Base-by-base conservation (phyloP, 345 rosid species). In the Gynandropsis gynandra region DNA sequence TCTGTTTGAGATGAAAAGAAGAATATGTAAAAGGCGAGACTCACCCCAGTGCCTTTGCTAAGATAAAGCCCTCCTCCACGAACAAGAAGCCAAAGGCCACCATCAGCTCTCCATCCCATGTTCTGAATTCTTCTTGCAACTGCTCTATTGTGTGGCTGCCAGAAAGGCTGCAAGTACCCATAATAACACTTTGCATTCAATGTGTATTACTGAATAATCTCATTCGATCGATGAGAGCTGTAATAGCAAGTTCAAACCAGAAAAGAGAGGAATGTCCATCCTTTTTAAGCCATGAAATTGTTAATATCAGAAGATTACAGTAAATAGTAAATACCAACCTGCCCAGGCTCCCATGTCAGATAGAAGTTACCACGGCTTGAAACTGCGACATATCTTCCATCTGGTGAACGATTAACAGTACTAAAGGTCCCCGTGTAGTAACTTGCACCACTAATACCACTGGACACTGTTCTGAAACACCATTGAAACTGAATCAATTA, bases 101-200 rank as follows among this genome's bases (percentile, higher is more conserved):
- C 98, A 77, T n/a, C n/a, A 44, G 89, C 87, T 59, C 96, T 82
- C 98, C 98, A 90, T 58, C 98, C 98, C 98, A 87, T 90, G 67
- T 84, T 90, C 64, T 84, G 96, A 51, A 87, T 90, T 75, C 98
- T 84, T 74, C 98, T 68, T 7, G 92, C 96, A 48, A 90, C 80
- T 52, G 96, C 82, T 67, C 98, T 83, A n/a, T 90, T 90, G 76
- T 90, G 98, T 16, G 98, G 98, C 62, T 90, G 98, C 96, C 98
- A 90, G 72, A 61, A 90, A 56, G 96, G 75, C 98, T 87, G 76
- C 53, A 72, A 17, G 29, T 50, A 46, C 16, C 15, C 14, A 33
- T 43, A 59, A 33, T 8, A 61, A 11, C 50, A 62, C 36, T 17
- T n/a, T n/a, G n/a, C n/a, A n/a, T n/a, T n/a, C 29, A 24, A 2